phyloP scores from a whole-genome alignment of 768 basidiomycete species.

The Psilocybe cubensis region DNA sequence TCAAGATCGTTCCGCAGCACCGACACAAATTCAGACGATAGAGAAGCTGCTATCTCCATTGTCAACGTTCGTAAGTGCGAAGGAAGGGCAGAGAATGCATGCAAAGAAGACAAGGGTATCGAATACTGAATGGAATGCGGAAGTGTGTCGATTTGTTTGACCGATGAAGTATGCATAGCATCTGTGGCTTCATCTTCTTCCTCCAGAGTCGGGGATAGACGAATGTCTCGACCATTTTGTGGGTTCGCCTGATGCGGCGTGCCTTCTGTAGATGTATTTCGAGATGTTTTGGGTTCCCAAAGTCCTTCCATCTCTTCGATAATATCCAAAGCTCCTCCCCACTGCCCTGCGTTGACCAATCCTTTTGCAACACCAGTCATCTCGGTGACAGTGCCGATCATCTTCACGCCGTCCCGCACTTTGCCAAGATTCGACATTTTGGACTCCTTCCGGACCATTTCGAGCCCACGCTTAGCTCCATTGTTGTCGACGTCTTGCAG shows the following conservation, averaged over 20 bases:
- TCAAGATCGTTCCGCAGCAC: constrained; percentile 70
- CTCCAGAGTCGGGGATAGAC: constrained; percentile 43
- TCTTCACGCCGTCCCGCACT: constrained; percentile 64
- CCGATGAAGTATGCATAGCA: constrained; percentile 7
- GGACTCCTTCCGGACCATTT: constrained; percentile 68
- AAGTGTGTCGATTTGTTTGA: constrained; percentile 15
- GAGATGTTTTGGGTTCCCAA: constrained; percentile 41
- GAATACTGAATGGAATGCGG: constrained; percentile 28
- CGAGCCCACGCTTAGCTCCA: constrained; percentile 78
- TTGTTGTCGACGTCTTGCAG: constrained; percentile 78
- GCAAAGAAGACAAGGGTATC: constrained; percentile 68
- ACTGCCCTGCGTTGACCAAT: constrained; percentile 85
- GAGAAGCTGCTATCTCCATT: constrained; percentile 73
- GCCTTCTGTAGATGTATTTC: constrained; percentile 2
- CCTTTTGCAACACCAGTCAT: constrained; percentile 72
- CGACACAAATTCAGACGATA: constrained; percentile 79
- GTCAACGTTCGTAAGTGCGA: constrained; percentile 71
- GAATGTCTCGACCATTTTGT: constrained; percentile 22
- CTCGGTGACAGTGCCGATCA: constrained; percentile 75
- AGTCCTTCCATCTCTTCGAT: constrained; percentile 68
- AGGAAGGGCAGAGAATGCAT: constrained; percentile 78
- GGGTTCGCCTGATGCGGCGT: constrained; percentile 2
- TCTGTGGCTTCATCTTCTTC: constrained; percentile 27
- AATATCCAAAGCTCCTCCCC: constrained; percentile 81
- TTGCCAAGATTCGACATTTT: constrained; percentile 61